A percentile compares a stretch with the other conserved stretches of the same genome.
phyloP scores from a whole-genome alignment of 2,329 filamentous ascomycete genomes.

The Colletotrichum sp. region DNA sequence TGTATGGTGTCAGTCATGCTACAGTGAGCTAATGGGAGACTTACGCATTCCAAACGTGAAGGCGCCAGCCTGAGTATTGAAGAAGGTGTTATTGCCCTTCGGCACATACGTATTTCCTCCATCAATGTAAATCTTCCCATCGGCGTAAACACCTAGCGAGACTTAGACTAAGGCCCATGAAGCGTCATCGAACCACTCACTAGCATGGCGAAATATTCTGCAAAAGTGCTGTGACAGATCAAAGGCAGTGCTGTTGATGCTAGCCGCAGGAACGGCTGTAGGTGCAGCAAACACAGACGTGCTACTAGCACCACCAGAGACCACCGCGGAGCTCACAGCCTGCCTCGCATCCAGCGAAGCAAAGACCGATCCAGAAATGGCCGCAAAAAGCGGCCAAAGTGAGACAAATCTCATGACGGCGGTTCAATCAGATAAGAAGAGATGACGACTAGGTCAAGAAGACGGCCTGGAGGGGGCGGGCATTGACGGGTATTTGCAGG shows the following conservation, averaged over 20 bases:
- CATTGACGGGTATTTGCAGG: constrained; percentile 7
- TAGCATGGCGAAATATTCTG: constrained; percentile 4
- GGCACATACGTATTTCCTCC: constrained; percentile 25
- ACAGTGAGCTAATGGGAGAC: not conserved
- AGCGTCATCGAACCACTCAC: not conserved
- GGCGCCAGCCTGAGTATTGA: not conserved
- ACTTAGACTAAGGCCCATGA: not conserved
- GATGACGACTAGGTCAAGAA: not conserved
- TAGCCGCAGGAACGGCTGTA: not conserved
- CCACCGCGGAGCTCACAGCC: not conserved
- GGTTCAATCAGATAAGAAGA: not conserved
- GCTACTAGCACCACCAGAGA: not conserved
- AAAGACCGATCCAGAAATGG: not conserved
- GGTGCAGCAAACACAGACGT: constrained; percentile 8
- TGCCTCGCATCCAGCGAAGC: not conserved
- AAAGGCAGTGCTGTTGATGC: not conserved
- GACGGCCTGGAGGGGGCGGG: not conserved
- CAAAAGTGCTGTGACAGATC: constrained; percentile 10
- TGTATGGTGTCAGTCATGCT: not conserved
- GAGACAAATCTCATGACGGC: not conserved
- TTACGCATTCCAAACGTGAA: constrained; percentile 7
- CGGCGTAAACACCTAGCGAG: constrained; percentile 17
- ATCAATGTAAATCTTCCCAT: constrained; percentile 26
- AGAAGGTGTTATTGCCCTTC: not conserved
- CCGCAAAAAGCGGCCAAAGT: not conserved